Evolutionary conservation across 2,329 filamentous ascomycete species (phyloP).

Genomic region (Cladosporium sp.): DNA sequence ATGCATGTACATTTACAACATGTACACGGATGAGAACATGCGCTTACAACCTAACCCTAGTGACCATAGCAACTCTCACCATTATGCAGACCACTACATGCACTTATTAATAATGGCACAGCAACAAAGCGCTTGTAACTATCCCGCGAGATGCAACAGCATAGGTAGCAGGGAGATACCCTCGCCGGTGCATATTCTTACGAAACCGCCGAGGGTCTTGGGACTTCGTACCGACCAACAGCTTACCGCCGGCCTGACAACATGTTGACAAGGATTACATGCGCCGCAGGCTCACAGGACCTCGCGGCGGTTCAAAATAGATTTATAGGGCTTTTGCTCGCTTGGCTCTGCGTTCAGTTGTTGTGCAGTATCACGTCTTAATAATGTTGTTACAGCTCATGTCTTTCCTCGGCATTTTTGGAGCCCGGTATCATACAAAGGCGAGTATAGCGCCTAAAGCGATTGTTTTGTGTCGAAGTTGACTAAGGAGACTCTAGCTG

Average conservation of each 20-base stretch:
- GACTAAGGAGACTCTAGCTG: background rate
- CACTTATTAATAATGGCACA: background rate
- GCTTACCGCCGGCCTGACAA: background rate
- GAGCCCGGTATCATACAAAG: background rate
- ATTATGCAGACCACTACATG: too few relatives aligned
- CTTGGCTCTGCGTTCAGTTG: background rate
- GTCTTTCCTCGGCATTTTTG: background rate
- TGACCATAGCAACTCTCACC: background rate
- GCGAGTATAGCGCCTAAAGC: background rate
- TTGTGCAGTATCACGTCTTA: background rate
- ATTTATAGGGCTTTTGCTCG: background rate
- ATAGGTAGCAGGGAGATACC: background rate
- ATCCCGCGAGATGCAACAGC: background rate
- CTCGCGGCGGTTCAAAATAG: background rate
- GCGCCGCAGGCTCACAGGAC: background rate
- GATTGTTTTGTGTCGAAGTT: background rate
- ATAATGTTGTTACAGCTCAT: background rate
- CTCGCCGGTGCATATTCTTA: background rate
- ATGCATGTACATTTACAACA: too few relatives aligned
- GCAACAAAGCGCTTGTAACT: background rate
- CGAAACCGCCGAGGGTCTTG: background rate
- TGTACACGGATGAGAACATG: too few relatives aligned
- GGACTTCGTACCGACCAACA: background rate
- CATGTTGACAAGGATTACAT: background rate
- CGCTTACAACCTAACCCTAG: background rate